A percentile compares a stretch with the other conserved stretches of the same genome.
Conservation (phyloP, 768 basidiomycete genomes). For the Phylloporus arenicola region DNA sequence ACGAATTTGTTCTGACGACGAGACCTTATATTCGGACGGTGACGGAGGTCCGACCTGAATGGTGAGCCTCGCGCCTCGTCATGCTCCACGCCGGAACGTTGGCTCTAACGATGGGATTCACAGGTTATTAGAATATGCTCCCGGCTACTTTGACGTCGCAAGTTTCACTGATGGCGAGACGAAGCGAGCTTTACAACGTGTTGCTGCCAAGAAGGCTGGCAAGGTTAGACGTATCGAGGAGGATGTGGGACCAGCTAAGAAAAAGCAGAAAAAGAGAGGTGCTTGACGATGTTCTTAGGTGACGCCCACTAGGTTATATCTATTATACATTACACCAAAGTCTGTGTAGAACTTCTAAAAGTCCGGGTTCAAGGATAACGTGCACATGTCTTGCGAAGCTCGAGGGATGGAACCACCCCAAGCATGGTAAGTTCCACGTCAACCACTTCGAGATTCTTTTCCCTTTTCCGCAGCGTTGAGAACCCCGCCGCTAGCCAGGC, state of each 20-base stretch:
- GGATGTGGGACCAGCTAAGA: constrained; percentile 4
- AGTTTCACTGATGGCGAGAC: constrained; percentile 66
- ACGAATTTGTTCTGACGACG: constrained; percentile 93
- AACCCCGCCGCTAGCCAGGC: too few relatives aligned
- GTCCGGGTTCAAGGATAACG: too few relatives aligned
- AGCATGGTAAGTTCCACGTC: too few relatives aligned
- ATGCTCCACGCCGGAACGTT: not conserved
- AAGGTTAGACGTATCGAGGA: constrained; percentile 26
- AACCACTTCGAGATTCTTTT: too few relatives aligned
- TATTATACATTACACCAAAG: not conserved
- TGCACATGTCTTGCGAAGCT: too few relatives aligned
- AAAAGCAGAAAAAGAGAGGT: constrained; percentile 10
- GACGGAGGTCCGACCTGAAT: constrained; percentile 80
- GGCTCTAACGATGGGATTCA: not conserved
- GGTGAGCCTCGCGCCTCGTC: constrained; percentile 44
- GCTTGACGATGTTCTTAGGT: not conserved
- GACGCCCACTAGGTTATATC: not conserved
- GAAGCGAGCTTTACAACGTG: constrained; percentile 53
- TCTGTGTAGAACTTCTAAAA: not conserved
- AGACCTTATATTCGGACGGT: constrained; percentile 87
- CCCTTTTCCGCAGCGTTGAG: too few relatives aligned
- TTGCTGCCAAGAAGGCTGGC: constrained; percentile 47
- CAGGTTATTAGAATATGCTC: constrained; percentile 61
- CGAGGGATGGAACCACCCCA: too few relatives aligned
- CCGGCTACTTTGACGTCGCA: constrained; percentile 57